Evolutionary conservation across 345 rosid genomes (phyloP), one percentile per base, ranked within the genome.

Genomic region (Gossypium longicalyx): DNA sequence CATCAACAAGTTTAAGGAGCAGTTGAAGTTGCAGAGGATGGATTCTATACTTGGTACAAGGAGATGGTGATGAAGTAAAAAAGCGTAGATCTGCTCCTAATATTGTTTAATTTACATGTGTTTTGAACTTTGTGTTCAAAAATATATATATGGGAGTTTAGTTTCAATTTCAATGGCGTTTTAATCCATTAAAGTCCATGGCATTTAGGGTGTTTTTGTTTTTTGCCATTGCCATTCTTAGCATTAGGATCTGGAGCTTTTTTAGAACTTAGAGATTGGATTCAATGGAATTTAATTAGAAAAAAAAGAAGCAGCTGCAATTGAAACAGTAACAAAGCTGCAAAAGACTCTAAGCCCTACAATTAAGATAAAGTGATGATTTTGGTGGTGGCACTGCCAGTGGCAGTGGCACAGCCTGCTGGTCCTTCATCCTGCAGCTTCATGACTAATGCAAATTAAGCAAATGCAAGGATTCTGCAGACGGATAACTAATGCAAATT

Each of bases 1-100:
- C 70, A 92, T 92, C 60, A 82, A 89, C 76, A 82, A 77, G 71
- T 92, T 92, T 68, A 92, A 85, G 84, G 89, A 90, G 29, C 92
- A 92, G 77, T 51, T 92, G 80, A 84, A 92, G 85, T 78, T 89
- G 76, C 95, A 90, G 61, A 86, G 89, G 88, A 43, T 86, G 20
- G 89, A 90, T 70, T 92, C 95, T 59, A 80, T 87, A 9, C 9
- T 77, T 11, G 85, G 92, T 78, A 84, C 81, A 90, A 83, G 81
- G 87, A 92, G 56, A 90, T 65, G 82, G 64, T 86, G 27, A 70
- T 64, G 70, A 82, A 48, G 64, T 6, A 13, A 27, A 49, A 34
- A 53, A 57, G 34, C 77, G 72, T 78, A 82, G 86, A 82, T 85
- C 76, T 63, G 58, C 78, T 76, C 23, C 70, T 49, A 29, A 43